Percentiles rank a stretch among this genome's conserved stretches.
phyloP scores from a whole-genome alignment of 1,139 yeast species.

The Suhomyces maxii region DNA sequence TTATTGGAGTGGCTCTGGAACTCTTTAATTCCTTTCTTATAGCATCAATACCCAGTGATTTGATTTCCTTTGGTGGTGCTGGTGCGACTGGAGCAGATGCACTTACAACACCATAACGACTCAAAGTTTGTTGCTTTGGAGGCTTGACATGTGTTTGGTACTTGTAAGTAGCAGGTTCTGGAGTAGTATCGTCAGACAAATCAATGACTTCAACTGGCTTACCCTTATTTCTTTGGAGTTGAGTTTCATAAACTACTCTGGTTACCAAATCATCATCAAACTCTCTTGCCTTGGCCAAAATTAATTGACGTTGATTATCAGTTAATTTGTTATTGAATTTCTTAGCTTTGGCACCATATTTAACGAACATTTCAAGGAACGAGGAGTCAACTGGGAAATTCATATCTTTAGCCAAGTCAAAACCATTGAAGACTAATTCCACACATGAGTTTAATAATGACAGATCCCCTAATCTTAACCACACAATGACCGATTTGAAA shows the following conservation, averaged over 20 bases:
- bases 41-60: slow-evolving; percentile 40
- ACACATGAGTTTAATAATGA: slow-evolving; percentile 77
- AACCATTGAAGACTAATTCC: slow-evolving; percentile 61
- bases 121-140: slow-evolving; percentile 49
- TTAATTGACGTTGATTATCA: slow-evolving; percentile 57
- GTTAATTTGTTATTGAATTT: slow-evolving; percentile 65
- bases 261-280: slow-evolving; percentile 57
- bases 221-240: slow-evolving; percentile 25
- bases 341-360: slow-evolving; percentile 64
- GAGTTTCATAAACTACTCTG: slow-evolving; percentile 47
- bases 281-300: slow-evolving; percentile 56
- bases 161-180: slow-evolving; percentile 26
- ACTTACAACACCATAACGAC: slow-evolving; percentile 46
- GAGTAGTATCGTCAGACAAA: slow-evolving; percentile 12
- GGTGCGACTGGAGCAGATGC: slow-evolving; percentile 43
- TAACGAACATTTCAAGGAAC: slow-evolving; percentile 55
- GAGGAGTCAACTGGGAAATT: slow-evolving; percentile 48
- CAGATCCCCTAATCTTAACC: slow-evolving; percentile 81
- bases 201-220: slow-evolving; percentile 6
- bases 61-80: slow-evolving; percentile 35
- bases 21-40: slow-evolving; percentile 39
- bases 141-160: slow-evolving; percentile 26
- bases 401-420: slow-evolving; percentile 61
- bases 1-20: slow-evolving; percentile 20
- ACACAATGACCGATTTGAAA: slow-evolving; percentile 63